Base-by-base conservation (phyloP, 2,329 filamentous ascomycete genomes). In the Blastomyces silverae region DNA sequence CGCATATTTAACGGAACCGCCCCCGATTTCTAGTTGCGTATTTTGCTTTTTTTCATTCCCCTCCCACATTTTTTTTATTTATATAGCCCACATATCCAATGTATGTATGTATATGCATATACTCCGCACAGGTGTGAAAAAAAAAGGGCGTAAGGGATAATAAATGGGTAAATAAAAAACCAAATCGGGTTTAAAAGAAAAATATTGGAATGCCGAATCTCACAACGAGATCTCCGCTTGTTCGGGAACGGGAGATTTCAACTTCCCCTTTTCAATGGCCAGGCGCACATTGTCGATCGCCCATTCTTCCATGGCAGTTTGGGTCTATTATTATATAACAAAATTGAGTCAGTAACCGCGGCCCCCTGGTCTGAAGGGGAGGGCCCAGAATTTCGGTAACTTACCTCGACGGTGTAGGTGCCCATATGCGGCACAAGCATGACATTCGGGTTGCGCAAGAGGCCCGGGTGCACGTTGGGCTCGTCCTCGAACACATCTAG, bases 401-500 rank as follows among this genome's bases (percentile, higher is more conserved):
- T 69, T 66, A 78, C 77, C 79, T 89, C 90, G 37, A 86, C 79
- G 0, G 89, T 93, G 82, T 85, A 91, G 0, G 91, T 95, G 0
- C 91, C 91, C 89, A 95, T 90, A 75, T 95, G 91, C 62, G 91
- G 91, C 46, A 95, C 78, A 37, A 96, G 80, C 70, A 93, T 80
- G 28, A 90, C 89, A 69, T 85, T 84, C 1, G 85, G 85, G 72
- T 93, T 92, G 20, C 79, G 78, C 17, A 92, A 70, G 53, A 95
- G 79, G 0, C 88, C 89, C 0, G 86, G 87, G 72, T 94, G 89
- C 37, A 95, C 79, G 65, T 84, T 81, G 0, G 91, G 91, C 76
- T 95, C 91, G 48, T 92, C 81, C 73, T 95, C 91, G 72, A 87
- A 95, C 61, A 95, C 91, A 73, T 95, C 91, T 5, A 95, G 81